phyloP scores from a whole-genome alignment of 2,329 filamentous ascomycete genomes.

The Zarea fungicola region DNA sequence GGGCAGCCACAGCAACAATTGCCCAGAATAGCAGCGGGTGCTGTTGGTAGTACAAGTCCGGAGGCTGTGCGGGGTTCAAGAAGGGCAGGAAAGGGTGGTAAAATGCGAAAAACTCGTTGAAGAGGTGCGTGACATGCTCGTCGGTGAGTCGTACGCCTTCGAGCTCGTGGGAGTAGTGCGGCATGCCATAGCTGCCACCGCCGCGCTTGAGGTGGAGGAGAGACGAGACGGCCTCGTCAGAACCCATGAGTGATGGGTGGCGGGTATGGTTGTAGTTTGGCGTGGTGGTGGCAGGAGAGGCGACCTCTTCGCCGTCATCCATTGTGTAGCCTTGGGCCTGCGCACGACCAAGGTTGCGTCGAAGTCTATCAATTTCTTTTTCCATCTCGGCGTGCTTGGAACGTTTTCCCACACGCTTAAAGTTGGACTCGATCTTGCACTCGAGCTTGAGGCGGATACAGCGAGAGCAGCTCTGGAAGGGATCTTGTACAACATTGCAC shows the following conservation, averaged over 20 bases:
- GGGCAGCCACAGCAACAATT: constrained; percentile 68
- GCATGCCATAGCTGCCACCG: constrained; percentile 52
- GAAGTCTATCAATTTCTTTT: constrained; percentile 68
- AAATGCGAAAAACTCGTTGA: constrained; percentile 67
- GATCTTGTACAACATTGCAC: constrained; percentile 78
- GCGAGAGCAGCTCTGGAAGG: constrained; percentile 70
- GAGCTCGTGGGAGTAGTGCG: constrained; percentile 55
- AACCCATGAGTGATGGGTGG: constrained; percentile 61
- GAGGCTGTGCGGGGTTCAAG: constrained; percentile 59
- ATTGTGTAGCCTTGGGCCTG: constrained; percentile 52
- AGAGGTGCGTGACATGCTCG: constrained; percentile 58
- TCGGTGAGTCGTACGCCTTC: constrained; percentile 61
- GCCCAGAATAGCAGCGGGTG: constrained; percentile 83
- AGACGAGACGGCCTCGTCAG: constrained; percentile 63
- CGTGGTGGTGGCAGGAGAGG: constrained; percentile 53
- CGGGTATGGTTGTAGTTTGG: constrained; percentile 54
- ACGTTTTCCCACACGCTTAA: constrained; percentile 78
- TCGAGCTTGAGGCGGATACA: constrained; percentile 75
- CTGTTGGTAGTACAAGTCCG: constrained; percentile 71
- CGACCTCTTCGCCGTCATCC: constrained; percentile 52
- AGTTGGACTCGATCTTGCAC: constrained; percentile 84
- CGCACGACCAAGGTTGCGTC: constrained; percentile 56
- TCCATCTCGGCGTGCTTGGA: constrained; percentile 84
- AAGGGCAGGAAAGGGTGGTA: constrained; percentile 78
- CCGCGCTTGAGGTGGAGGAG: constrained; percentile 62